Evolutionary conservation across 495 filamentous ascomycete genomes (phyloP), one percentile per base, ranked within the genome.

Genomic region (Cudoniella acicularis): DNA sequence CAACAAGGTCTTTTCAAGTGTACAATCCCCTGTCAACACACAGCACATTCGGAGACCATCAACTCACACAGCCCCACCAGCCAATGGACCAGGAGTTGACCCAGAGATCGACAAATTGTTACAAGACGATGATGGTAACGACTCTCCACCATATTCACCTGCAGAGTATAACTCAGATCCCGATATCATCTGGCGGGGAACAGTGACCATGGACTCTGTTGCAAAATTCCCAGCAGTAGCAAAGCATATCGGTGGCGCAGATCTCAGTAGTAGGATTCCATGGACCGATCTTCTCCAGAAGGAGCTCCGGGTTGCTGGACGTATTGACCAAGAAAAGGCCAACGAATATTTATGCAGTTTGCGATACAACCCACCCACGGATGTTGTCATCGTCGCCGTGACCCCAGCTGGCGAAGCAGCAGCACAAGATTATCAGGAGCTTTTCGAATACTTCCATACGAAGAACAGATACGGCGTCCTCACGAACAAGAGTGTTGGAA

Each of bases 31-130:
- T 10, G 78, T 78, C 11, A 63, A 70, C 2, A 30, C 65, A 41
- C 65, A 71, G 3, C 67, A 77, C 27, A 72, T 69, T n/a, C 77
- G 78, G 43, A 77, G 76, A 49, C 58, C 71, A 55, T 80, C 82
- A 54, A 71, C 70, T 11, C 16, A 51, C 17, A 59, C 54, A 22
- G 73, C 68, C 13, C 72, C 72, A 17, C 75, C 73, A 20, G 71
- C 70, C 2, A 74, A 69, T 61, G 73, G 78, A 57, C 71, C 89
- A 62, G 81, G 77, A 3, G 75, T 77, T 9, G 94, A 98, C 70
- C 83, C 90, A 16, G 94, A 98, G 59, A 91, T 98, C 43, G 94
- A 98, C 70, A 82, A 89, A 51, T 74, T 98, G 48, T 79, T 98
- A 3, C 85, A 90, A 65, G 92, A 96, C 59, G 87, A 90, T 52